Evolutionary conservation across 768 basidiomycete genomes (phyloP).

Genomic region (Royoungia palumana): DNA sequence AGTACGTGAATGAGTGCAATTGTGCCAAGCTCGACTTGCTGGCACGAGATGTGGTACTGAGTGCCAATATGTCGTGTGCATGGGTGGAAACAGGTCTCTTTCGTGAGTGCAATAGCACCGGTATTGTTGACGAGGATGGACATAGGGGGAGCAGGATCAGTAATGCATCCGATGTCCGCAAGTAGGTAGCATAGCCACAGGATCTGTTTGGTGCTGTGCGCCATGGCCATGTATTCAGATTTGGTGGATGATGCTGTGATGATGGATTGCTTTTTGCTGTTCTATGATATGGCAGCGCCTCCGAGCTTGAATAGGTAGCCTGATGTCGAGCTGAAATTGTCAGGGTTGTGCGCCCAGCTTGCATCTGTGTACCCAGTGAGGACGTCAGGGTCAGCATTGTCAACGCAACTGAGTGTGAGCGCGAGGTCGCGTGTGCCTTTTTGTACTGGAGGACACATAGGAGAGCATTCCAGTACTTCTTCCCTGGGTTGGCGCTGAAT

Average conservation of each 20-base stretch:
- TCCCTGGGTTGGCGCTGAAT: constrained; percentile 1
- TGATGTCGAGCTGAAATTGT: no score
- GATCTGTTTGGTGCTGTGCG: constrained; percentile 11
- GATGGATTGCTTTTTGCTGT: constrained; percentile 30
- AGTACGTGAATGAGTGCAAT: constrained; percentile 26
- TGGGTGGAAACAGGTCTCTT: constrained; percentile 35
- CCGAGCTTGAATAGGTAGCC: no score
- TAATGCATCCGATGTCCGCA: no score
- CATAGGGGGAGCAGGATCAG: no score
- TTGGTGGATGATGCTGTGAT: constrained; percentile 37
- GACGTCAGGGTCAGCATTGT: constrained; percentile 29
- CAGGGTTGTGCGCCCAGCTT: no score
- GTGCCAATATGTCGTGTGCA: constrained; percentile 44
- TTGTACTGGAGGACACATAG: constrained; percentile 12
- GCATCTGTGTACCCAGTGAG: no score
- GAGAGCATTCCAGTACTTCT: constrained; percentile 13
- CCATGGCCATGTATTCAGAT: constrained; percentile 37
- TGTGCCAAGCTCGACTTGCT: constrained; percentile 27
- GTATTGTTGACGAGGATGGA: constrained; percentile 32
- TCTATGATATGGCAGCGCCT: constrained; percentile 22
- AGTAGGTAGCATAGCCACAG: constrained; percentile 7
- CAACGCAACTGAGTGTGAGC: neutral
- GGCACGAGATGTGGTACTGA: constrained; percentile 37
- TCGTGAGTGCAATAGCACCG: constrained; percentile 32
- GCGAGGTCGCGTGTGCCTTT: neutral